These are phyloP conservation scores for Penicillium coffeae DNA, from an alignment of 495 filamentous ascomycete species.

Conservation along the genomic window DNA sequence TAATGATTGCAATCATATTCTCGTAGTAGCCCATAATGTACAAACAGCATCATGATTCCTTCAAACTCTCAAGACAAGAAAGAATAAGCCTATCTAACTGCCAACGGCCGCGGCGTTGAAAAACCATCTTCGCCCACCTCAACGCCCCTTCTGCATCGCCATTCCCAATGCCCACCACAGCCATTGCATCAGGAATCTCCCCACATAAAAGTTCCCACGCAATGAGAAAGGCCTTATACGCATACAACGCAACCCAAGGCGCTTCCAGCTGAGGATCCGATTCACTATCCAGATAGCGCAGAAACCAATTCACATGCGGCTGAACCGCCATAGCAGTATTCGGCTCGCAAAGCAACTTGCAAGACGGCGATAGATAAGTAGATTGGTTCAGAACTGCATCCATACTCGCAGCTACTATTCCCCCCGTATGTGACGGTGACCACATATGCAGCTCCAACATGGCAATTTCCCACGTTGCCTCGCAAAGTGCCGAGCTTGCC, in stretches of 20 bases:
- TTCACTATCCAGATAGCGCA: constrained; percentile 29
- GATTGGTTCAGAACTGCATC: constrained; percentile 27
- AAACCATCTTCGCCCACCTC: constrained; percentile 28
- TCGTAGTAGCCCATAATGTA: too few species aligned
- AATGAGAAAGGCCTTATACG: constrained; percentile 37
- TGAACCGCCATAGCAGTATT: constrained; percentile 23
- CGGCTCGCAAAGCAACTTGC: constrained; percentile 22
- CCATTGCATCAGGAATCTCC: constrained; percentile 25
- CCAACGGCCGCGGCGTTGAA: constrained; percentile 23
- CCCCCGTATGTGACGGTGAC: constrained; percentile 33
- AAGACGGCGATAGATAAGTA: constrained; percentile 23
- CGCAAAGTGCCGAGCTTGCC: constrained; percentile 7
- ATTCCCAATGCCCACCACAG: constrained; percentile 22
- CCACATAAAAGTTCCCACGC: constrained; percentile 33
- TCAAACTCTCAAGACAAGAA: constrained; percentile 29
- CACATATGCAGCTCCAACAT: constrained; percentile 38
- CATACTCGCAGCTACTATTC: constrained; percentile 30
- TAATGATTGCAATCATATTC: too few species aligned
- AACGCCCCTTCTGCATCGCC: constrained; percentile 28
- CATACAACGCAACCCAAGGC: constrained; percentile 34
- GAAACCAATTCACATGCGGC: constrained; percentile 35
- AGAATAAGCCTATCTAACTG: constrained; percentile 27
- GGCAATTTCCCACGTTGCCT: constrained; percentile 35
- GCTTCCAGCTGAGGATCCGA: constrained; percentile 18
- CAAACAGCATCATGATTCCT: too few species aligned